Evolutionary conservation across 352 stramenopile species (phyloP).

Genomic region (Phytophthora rubi): DNA sequence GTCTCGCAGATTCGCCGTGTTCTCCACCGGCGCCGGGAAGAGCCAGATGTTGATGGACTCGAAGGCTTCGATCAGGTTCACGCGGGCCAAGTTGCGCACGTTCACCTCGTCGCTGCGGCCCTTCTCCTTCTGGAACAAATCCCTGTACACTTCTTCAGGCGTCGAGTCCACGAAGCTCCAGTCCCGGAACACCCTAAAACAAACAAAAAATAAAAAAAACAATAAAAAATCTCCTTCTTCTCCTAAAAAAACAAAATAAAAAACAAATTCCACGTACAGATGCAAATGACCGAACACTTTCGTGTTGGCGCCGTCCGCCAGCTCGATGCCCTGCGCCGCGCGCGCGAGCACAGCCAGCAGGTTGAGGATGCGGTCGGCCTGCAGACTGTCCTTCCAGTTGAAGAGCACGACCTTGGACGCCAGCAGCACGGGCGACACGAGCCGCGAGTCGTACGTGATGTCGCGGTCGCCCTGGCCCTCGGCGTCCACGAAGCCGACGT

Average conservation of each 20-base stretch:
- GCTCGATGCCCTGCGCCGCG: constrained; percentile 82
- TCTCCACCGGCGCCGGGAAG: constrained; percentile 80
- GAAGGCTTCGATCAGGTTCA: constrained; percentile 81
- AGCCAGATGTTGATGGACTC: constrained; percentile 90
- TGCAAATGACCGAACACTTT: constrained; percentile 91
- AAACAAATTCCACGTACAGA: constrained; percentile 52
- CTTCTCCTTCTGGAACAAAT: constrained; percentile 87
- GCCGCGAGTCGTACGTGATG: constrained; percentile 87
- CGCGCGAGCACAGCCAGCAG: constrained; percentile 79
- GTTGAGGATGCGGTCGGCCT: constrained; percentile 88
- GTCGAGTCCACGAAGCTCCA: constrained; percentile 90
- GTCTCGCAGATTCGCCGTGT: constrained; percentile 78
- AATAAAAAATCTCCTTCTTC: not conserved
- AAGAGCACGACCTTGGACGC: constrained; percentile 89
- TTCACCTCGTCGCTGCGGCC: constrained; percentile 82
- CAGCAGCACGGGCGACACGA: constrained; percentile 86
- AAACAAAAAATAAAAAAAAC: not conserved
- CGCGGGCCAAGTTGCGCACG: constrained; percentile 77
- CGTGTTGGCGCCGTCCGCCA: constrained; percentile 72
- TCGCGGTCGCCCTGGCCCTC: constrained; percentile 87
- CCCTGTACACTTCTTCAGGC: constrained; percentile 77
- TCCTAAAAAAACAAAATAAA: not conserved
- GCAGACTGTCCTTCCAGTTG: constrained; percentile 91
- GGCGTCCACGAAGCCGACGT: constrained; percentile 87
- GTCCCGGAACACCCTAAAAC: constrained; percentile 80